Evolutionary conservation across 495 filamentous ascomycete genomes (phyloP), one percentile per base, ranked within the genome.

Genomic region (Talaromyces adpressus): DNA sequence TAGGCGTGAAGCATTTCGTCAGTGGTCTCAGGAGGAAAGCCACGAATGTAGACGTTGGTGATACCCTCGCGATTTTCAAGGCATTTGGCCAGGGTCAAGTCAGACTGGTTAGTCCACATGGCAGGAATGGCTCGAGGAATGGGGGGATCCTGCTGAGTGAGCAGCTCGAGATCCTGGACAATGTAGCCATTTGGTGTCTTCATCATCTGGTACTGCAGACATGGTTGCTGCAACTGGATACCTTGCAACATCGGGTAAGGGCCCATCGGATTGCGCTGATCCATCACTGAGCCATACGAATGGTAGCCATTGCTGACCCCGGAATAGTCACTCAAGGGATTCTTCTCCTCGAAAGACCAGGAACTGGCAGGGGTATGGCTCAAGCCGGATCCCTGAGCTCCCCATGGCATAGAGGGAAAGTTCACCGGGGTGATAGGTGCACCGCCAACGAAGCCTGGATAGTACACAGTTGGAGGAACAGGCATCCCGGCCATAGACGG

Each of bases 21-120:
- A 58, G 93, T 92, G 0, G 93, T 98, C 67, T 94, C 90, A 0
- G 95, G 95, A 53, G 91, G 90, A 58, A 99, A 87, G 16, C 94
- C 94, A 60, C 94, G 89, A 64, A 99, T 96, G 77, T 99, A 99
- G 65, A 99, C 93, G 67, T 99, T 99, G 57, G 84, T 98, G 80
- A 84, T 93, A 68, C 78, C 89, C 71, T 85, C 90, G 41, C 89
- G 89, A 67, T 98, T 98, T 72, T 95, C 89, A 56, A 98, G 80
- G 68, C 91, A 92, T 75, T 96, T 91, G 65, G 93, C 91, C 32
- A 97, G 84, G 34, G 90, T 91, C 71, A 88, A 81, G 75, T 82
- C 91, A 69, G 85, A 86, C 61, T 79, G 87, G 69, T 83, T 85
- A 52, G 87, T 89, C 77, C 89, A 92, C 67, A 90, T 85, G 14